Evolutionary conservation across 768 basidiomycete species (phyloP), one percentile per base, ranked within the genome.

Genomic region (Clavulina sp.): DNA sequence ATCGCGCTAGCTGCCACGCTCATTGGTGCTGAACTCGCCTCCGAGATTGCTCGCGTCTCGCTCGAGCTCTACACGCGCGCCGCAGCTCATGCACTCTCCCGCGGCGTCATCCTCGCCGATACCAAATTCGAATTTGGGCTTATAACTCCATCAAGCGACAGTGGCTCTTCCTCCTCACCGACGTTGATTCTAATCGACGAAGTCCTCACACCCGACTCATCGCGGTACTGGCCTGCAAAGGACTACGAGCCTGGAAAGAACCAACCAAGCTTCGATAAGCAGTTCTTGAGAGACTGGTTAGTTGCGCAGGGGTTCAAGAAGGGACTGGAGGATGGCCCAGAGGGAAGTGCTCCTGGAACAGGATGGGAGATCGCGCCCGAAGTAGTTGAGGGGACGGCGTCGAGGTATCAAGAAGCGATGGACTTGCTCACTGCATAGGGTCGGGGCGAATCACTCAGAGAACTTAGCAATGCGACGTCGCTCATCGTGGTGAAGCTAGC

Each of bases 121-220:
- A 97, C 92, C 36, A 99, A 99, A 64, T 96, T 97, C 65, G 95
- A 97, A 68, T 99, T 99, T 61, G 95, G 95, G 4, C 75, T 96
- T 41, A 60, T 89, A 46, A n/a, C n/a, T n/a, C n/a, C n/a, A n/a
- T n/a, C 70, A 65, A 16, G 51, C 63, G 18, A 38, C 62, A 5
- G 49, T 30, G 51, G 53, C n/a, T 50, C 52, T 13, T 52, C 43
- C 43, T 21, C 36, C 21, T 38, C 36, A 38, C 21, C 36, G 1
- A 13, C 32, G 4, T 70, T 96, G 23, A 84, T 93, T 56, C 75
- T 97, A 46, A 81, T 97, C 57, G 95, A 99, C 65, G 95, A 99
- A 62, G 76, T 85, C n/a, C 75, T 99, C 50, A 97, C 95, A 0
- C 92, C 93, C 19, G 95, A 99, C 64, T 96, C 91, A 9, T 95